phyloP scores from a whole-genome alignment of 306 rosid genomes.

The Vigna trinervia region DNA sequence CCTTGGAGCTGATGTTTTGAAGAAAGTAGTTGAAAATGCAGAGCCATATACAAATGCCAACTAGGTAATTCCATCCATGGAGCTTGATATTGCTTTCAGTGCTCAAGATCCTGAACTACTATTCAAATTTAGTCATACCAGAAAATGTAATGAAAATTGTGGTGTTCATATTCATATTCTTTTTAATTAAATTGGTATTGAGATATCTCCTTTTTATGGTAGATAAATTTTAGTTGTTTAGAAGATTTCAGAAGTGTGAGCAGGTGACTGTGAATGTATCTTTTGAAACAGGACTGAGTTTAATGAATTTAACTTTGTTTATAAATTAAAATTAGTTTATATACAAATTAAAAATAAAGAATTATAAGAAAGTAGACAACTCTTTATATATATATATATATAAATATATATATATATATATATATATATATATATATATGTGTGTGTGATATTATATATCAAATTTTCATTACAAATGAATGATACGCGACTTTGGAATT shows the following conservation, averaged over 20 bases:
- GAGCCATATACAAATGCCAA: conserved; percentile 46
- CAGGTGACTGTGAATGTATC: no score
- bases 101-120: not conserved
- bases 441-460: no score
- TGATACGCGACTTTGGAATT: no score
- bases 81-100: conserved; percentile 30
- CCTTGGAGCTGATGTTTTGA: conserved; percentile 59
- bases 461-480: no score
- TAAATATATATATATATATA: no score
- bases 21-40: conserved; percentile 56
- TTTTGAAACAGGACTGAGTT: no score
- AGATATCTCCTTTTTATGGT: not conserved
- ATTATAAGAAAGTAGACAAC: no score
- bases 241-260: not conserved
- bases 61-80: conserved; percentile 30
- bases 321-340: no score
- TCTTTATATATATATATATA: no score
- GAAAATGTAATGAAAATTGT: not conserved
- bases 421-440: no score
- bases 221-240: not conserved
- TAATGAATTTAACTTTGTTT: no score
- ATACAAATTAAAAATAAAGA: no score
- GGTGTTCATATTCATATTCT: conserved; percentile 6
- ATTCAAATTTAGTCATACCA: not conserved
- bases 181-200: not conserved